Conservation (phyloP, 768 basidiomycete genomes). For the Leucosporidium creatinivorum region DNA sequence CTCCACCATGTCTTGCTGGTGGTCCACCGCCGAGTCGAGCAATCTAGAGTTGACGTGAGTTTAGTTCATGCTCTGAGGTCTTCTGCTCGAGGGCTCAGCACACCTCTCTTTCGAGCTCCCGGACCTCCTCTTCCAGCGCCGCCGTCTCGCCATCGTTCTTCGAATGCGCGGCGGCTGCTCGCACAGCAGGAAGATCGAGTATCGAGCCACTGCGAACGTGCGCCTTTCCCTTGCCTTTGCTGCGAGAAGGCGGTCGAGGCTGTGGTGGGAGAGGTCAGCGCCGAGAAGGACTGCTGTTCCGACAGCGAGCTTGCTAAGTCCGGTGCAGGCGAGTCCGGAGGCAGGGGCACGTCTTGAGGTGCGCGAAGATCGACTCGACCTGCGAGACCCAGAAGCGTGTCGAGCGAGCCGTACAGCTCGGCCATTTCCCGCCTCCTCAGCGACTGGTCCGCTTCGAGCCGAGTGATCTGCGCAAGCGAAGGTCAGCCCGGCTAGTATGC, state of each 20-base stretch:
- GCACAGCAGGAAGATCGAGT: constrained; percentile 1
- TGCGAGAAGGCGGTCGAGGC: neutral
- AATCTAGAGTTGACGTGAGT: no score
- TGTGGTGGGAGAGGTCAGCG: neutral
- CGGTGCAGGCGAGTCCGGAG: neutral
- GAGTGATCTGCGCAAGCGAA: neutral
- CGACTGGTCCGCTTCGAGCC: constrained; percentile 7
- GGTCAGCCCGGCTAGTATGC: neutral
- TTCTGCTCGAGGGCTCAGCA: neutral
- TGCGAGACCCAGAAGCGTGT: constrained; percentile 1
- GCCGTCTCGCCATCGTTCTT: neutral
- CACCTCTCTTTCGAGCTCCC: constrained; percentile 17
- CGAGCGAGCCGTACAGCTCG: constrained; percentile 11
- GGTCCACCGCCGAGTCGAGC: no score
- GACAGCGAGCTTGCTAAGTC: neutral
- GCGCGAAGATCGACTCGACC: neutral
- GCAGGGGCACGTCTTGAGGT: neutral
- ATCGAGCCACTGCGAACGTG: neutral
- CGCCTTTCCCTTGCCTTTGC: neutral
- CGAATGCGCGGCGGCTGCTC: neutral
- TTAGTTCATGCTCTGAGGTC: no score
- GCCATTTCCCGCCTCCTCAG: neutral
- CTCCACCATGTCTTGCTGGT: no score
- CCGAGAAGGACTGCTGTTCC: neutral
- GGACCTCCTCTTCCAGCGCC: constrained; percentile 20